Evolutionary conservation across 768 basidiomycete genomes (phyloP).

Genomic region (Gelatoporia subvermispora): DNA sequence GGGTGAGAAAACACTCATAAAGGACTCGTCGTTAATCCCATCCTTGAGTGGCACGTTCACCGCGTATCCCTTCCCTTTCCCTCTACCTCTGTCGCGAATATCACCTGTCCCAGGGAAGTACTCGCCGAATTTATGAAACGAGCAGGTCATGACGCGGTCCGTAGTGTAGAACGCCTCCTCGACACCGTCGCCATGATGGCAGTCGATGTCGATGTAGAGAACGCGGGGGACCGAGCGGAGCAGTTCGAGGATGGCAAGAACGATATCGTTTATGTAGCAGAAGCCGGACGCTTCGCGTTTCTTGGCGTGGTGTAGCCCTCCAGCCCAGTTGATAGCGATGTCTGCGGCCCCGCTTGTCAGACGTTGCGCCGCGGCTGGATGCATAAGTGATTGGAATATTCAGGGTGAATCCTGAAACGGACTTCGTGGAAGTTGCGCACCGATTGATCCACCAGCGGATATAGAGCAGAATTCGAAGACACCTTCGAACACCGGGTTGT

Average conservation of each 20-base stretch:
- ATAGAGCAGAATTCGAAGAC: constrained; percentile 97
- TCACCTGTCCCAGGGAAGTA: constrained; percentile 92
- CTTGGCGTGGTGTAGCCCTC: constrained; percentile 97
- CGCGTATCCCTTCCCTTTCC: constrained; percentile 81
- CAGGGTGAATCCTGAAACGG: not conserved
- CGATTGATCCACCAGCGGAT: constrained; percentile 91
- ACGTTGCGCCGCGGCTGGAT: constrained; percentile 70
- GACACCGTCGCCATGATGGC: constrained; percentile 97
- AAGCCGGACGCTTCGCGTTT: constrained; percentile 97
- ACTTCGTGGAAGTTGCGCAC: constrained; percentile 41
- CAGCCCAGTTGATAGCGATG: constrained; percentile 94
- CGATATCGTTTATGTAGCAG: constrained; percentile 99
- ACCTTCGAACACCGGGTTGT: constrained; percentile 96
- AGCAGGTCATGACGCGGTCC: constrained; percentile 94
- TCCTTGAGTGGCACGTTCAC: constrained; percentile 93
- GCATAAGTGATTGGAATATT: no score
- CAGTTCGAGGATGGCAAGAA: constrained; percentile 89
- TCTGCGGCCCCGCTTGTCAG: constrained; percentile 76
- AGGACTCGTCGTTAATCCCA: constrained; percentile 88
- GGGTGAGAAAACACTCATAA: constrained; percentile 85
- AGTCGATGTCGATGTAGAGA: constrained; percentile 96
- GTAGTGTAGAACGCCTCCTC: constrained; percentile 99
- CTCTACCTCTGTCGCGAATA: constrained; percentile 80
- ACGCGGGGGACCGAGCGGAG: constrained; percentile 83
- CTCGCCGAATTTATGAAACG: constrained; percentile 97